Evolutionary conservation across 306 rosid species (phyloP), one percentile per base, ranked within the genome.

Genomic region (Fagus crenata): DNA sequence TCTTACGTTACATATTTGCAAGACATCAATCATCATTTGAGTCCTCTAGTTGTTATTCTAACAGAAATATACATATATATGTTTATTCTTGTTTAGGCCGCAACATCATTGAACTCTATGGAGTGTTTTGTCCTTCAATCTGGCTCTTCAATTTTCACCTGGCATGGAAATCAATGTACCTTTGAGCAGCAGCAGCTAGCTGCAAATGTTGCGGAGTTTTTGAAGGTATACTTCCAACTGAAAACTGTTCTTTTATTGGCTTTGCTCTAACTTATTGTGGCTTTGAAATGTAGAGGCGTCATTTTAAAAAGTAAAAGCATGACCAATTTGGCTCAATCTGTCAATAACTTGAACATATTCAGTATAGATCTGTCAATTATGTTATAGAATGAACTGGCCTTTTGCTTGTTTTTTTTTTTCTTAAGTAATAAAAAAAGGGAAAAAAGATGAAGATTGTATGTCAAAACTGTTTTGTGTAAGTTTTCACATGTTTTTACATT

Each of bases 81-180:
- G 39, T 79, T 53, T 78, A 15, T 82, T 72, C 28, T 75, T 89
- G 55, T 85, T 85, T 86, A 96, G 99, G 96, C 86, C 67, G 98
- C 93, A 11, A 32, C 93, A 39, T 96, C 98, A 7, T 81, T 96
- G 88, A 96, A 84, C 85, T 84, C 99, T 67, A 77, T 84, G 0
- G 98, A 92, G 87, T 93, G 97, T 77, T 96, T 89, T 84, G 70
- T 96, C 74, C 85, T 96, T 80, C 99, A 96, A 89, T 92, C 99
- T 77, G 96, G 98, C 72, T 89, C 97, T 81, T 82, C 99, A 49
- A 71, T 93, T 80, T 96, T 96, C 80, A 80, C 87, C 54, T 96
- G 99, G 99, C 96, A 91, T 77, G 99, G 98, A 84, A 96, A 89
- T 78, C 99, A 93, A 83, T 83, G 90, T 78, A 83, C 96, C 41